A percentile compares a stretch with the other conserved stretches of the same genome.
Evolutionary conservation across 1,284 basidiomycete species (phyloP).

Genomic region (Apiotrichum siamense): DNA sequence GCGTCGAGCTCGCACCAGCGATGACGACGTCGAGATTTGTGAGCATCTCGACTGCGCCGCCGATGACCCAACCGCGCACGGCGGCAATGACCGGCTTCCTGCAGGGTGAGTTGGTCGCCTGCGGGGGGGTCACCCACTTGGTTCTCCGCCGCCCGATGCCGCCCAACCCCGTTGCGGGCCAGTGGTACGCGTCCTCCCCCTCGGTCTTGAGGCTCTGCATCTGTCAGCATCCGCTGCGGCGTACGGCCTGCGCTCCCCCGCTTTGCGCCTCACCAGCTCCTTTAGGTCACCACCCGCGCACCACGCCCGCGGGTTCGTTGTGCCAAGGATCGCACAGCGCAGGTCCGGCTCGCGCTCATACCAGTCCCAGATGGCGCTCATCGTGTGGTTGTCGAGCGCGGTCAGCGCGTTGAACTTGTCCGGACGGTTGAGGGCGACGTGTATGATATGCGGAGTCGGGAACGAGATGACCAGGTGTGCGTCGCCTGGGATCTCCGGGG

Average conservation of each 20-base stretch:
- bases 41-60: slow-evolving; percentile 17
- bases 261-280: slow-evolving; percentile 5
- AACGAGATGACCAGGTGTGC: slow-evolving; percentile 6
- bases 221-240: background rate
- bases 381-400: background rate
- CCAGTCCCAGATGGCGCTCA: slow-evolving; percentile 10
- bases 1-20: slow-evolving; percentile 9
- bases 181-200: too few species aligned
- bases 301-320: slow-evolving; percentile 7
- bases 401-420: slow-evolving; percentile 10
- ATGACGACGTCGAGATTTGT: slow-evolving; percentile 13
- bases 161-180: slow-evolving; percentile 4
- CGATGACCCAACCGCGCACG: slow-evolving; percentile 6
- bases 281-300: slow-evolving; percentile 15
- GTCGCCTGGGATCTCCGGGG: background rate
- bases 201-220: background rate
- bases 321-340: slow-evolving; percentile 9
- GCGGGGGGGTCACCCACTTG: background rate
- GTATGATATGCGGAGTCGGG: slow-evolving; percentile 11
- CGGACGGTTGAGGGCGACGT: slow-evolving; percentile 15
- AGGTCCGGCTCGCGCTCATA: slow-evolving; percentile 15
- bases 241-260: too few species aligned
- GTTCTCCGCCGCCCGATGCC: slow-evolving; percentile 1
- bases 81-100: slow-evolving; percentile 15
- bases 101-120: background rate